phyloP scores from a whole-genome alignment of 192 early-diverging fungal species.

The Podila verticillata region DNA sequence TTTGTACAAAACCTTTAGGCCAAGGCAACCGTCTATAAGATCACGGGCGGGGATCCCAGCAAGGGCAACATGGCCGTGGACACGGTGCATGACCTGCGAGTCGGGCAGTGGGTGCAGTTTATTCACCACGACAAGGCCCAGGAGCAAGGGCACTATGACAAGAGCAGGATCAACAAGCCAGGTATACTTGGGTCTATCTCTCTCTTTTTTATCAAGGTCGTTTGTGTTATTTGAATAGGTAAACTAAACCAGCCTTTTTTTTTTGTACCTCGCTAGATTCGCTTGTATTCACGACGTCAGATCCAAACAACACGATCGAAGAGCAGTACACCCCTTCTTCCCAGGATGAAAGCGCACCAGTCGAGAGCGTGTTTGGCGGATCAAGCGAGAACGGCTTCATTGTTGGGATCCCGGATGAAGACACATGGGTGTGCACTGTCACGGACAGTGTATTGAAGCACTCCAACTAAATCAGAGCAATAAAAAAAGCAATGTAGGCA shows the following conservation, averaged over 20 bases:
- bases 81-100: conserved; percentile 57
- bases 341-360: neutral
- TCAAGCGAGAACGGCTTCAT: conserved; percentile 65
- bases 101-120: conserved; percentile 62
- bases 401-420: conserved; percentile 44
- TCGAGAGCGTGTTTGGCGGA: conserved; percentile 53
- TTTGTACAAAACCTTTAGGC: conserved; percentile 11
- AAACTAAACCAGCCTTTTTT: neutral
- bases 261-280: conserved; percentile 4
- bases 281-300: conserved; percentile 12
- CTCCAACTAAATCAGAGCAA: conserved; percentile 5
- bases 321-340: neutral
- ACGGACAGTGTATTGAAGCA: conserved; percentile 34
- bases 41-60: conserved; percentile 65
- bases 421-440: conserved; percentile 51
- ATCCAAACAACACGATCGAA: conserved; percentile 39
- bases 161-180: neutral
- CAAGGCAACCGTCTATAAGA: conserved; percentile 47
- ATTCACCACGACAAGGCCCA: conserved; percentile 23
- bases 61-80: conserved; percentile 69
- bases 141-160: conserved; percentile 18
- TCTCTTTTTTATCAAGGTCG: neutral
- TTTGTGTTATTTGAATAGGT: neutral
- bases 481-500: neutral
- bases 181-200: neutral